Conservation (phyloP, 768 basidiomycete species). For the Hygrophorus pudorinus region DNA sequence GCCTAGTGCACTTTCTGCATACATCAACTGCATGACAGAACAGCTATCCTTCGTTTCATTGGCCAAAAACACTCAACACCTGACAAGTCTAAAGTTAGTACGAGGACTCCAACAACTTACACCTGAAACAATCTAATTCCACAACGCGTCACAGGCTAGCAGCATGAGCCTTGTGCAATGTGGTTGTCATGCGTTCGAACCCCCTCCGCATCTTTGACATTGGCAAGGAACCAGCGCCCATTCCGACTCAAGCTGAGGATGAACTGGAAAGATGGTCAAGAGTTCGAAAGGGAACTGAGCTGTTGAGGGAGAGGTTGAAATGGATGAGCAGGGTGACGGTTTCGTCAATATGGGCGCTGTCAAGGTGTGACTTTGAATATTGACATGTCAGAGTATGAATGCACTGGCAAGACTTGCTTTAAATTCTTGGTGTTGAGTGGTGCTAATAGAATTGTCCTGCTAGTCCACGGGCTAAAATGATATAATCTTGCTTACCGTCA, state of each 20-base stretch:
- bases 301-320: slow-evolving; percentile 68
- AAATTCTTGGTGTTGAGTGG: slow-evolving; percentile 2
- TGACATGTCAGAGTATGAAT: slow-evolving; percentile 14
- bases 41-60: too few relatives aligned
- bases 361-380: slow-evolving; percentile 52
- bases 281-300: slow-evolving; percentile 60
- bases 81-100: too few relatives aligned
- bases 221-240: slow-evolving; percentile 53
- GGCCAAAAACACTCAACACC: too few relatives aligned
- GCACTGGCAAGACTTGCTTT: neutral
- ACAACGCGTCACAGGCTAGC: slow-evolving; percentile 33
- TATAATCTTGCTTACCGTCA: slow-evolving; percentile 42
- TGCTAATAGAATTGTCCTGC: slow-evolving; percentile 9
- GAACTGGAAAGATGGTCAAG: slow-evolving; percentile 47
- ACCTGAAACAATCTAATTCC: slow-evolving; percentile 26
- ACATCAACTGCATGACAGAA: too few relatives aligned
- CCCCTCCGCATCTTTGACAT: slow-evolving; percentile 84
- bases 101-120: too few relatives aligned
- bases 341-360: slow-evolving; percentile 57
- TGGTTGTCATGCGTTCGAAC: slow-evolving; percentile 81
- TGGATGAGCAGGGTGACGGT: slow-evolving; percentile 70
- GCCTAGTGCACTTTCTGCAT: too few relatives aligned
- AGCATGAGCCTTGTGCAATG: slow-evolving; percentile 60
- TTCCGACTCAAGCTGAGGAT: slow-evolving; percentile 47
- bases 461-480: slow-evolving; percentile 46